Evolutionary conservation across 345 rosid genomes (phyloP).

Genomic region (Dimocarpus longan): DNA sequence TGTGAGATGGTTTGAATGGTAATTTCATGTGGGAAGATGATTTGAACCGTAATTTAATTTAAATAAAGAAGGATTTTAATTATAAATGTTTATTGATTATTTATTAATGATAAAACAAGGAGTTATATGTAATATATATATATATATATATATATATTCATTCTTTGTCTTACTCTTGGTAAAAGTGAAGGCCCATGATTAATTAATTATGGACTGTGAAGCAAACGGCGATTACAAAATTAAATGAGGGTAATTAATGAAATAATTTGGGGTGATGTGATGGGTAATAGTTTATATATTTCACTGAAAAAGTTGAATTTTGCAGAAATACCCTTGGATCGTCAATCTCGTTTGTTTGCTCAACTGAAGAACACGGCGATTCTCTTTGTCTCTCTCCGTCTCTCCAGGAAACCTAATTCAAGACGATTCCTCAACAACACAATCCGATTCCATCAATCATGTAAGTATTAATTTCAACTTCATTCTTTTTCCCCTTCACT

Average conservation of each 20-base stretch:
- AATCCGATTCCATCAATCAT: conserved; percentile 13
- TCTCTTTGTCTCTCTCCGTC: not conserved
- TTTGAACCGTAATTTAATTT: too few relatives aligned
- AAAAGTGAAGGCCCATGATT: not conserved
- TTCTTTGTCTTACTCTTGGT: not conserved
- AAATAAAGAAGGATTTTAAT: too few relatives aligned
- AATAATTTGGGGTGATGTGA: not conserved
- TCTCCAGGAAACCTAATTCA: not conserved
- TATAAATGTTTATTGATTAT: too few relatives aligned
- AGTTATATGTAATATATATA: too few relatives aligned
- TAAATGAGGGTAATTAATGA: not conserved
- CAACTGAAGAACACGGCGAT: not conserved
- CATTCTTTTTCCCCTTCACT: not conserved
- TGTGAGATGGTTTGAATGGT: too few relatives aligned
- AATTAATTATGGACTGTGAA: not conserved
- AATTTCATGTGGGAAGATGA: too few relatives aligned
- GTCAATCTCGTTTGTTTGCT: not conserved
- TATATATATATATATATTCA: not conserved
- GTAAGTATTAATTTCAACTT: not conserved
- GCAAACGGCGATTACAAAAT: not conserved
- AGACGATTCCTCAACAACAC: not conserved
- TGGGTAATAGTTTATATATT: not conserved
- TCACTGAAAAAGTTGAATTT: not conserved
- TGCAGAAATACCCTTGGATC: not conserved
- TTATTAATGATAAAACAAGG: too few relatives aligned